Evolutionary conservation across 345 rosid species (phyloP).

Genomic region (Lepidium didymum): DNA sequence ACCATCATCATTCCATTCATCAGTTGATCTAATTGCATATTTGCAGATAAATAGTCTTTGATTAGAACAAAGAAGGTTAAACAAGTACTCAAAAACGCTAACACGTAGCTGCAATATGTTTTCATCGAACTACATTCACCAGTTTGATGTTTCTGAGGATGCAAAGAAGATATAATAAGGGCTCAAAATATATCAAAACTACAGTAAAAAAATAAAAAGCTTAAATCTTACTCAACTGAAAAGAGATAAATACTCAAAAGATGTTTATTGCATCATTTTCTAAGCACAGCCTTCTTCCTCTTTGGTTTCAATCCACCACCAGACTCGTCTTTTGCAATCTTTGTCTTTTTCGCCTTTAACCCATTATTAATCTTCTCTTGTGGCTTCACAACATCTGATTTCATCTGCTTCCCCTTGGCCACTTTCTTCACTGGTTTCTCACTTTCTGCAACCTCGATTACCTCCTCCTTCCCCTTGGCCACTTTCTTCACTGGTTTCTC

Average conservation of each 20-base stretch:
- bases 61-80: background rate
- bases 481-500: background rate
- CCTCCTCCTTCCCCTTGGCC: background rate
- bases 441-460: background rate
- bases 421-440: background rate
- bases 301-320: slow-evolving; percentile 24
- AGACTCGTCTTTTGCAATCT: slow-evolving; percentile 1
- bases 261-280: background rate
- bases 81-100: background rate
- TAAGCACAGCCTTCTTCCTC: slow-evolving; percentile 19
- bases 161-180: background rate
- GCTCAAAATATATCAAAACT: slow-evolving; percentile 4
- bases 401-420: background rate
- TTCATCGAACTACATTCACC: slow-evolving; percentile 19
- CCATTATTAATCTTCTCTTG: background rate
- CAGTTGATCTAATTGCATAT: background rate
- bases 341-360: slow-evolving; percentile 1
- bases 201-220: background rate
- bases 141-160: slow-evolving; percentile 3
- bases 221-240: background rate
- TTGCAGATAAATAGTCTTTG: background rate
- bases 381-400: background rate
- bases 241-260: background rate
- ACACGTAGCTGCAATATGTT: background rate
- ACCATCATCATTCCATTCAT: background rate